Evolutionary conservation across 2,329 filamentous ascomycete genomes (phyloP).

Genomic region (Diaporthe helianthi): DNA sequence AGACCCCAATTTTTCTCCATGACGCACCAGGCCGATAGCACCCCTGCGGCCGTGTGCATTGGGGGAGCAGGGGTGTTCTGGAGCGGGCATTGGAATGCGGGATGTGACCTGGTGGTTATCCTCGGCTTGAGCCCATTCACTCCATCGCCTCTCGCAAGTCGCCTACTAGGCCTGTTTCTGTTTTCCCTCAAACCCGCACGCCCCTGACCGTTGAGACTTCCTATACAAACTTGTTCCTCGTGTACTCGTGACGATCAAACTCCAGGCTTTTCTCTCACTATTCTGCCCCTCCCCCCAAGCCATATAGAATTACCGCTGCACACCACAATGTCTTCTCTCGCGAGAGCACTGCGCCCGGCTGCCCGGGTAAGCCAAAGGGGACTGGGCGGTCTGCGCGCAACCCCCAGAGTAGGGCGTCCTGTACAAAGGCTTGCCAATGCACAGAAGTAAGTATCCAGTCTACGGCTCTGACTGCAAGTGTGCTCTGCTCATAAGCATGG

Average conservation of each 20-base stretch:
- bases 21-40: slow-evolving; percentile 21
- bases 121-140: slow-evolving; percentile 38
- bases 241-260: neutral
- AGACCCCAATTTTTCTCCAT: slow-evolving; percentile 30
- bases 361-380: slow-evolving; percentile 53
- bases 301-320: neutral
- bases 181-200: neutral
- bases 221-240: neutral
- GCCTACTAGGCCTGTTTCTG: neutral
- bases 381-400: slow-evolving; percentile 41
- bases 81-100: slow-evolving; percentile 17
- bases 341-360: slow-evolving; percentile 59
- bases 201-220: neutral
- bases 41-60: slow-evolving; percentile 15
- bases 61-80: slow-evolving; percentile 7
- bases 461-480: neutral
- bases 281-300: neutral
- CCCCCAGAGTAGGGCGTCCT: slow-evolving; percentile 39
- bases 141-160: neutral
- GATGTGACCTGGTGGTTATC: slow-evolving; percentile 39
- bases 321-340: slow-evolving; percentile 58
- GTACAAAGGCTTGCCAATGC: slow-evolving; percentile 34
- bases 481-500: slow-evolving; percentile 15
- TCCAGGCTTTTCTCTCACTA: neutral
- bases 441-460: slow-evolving; percentile 43